Evolutionary conservation across 495 filamentous ascomycete genomes (phyloP), one percentile per base, ranked within the genome.

Genomic region (Alectoria sarmentosa): DNA sequence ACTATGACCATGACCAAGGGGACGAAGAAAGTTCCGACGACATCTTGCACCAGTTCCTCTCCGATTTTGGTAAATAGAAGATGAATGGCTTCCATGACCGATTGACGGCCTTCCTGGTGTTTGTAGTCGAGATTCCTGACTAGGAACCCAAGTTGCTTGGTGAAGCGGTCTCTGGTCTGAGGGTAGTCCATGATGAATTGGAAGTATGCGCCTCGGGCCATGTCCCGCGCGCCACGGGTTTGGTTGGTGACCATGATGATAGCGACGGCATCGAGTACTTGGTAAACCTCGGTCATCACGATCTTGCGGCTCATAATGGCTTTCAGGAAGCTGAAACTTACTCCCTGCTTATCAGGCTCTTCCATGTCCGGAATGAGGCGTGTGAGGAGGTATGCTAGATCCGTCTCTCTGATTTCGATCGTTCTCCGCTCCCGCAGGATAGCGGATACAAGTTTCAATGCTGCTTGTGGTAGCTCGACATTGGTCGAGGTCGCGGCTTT

Each of bases 221-320:
- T 76, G 69, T 96, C 92, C 49, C 93, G 83, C 4, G 92, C 89
- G 66, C 86, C 84, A 68, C 88, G 86, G 67, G 91, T 91, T 63
- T 96, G 88, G 73, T 96, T 97, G 32, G 89, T 96, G 64, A 98
- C 90, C 92, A 98, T 96, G 75, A 98, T 87, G n/a, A 80, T 84
- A 32, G 90, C 89, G 39, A 97, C 86, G 67, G 87, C 82, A 70
- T 98, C 94, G 59, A 96, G 82, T 19, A 89, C 85, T 68, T 98
- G 92, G 73, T 98, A 98, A 58, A 98, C 86, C 57, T 89, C 85
- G 2, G 92, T 84, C 56, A 95, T 91, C 62, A 96, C 80, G 58
- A 96, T 79, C 73, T 90, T 96, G 32, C 91, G 82, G 30, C 87
- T 85, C 75, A 98, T 84, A 48, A 98, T 85, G 1, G 89, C 88